Evolutionary conservation across 352 stramenopile species (phyloP), one percentile per base, ranked within the genome.

Genomic region (Globisporangium megalacanthum): DNA sequence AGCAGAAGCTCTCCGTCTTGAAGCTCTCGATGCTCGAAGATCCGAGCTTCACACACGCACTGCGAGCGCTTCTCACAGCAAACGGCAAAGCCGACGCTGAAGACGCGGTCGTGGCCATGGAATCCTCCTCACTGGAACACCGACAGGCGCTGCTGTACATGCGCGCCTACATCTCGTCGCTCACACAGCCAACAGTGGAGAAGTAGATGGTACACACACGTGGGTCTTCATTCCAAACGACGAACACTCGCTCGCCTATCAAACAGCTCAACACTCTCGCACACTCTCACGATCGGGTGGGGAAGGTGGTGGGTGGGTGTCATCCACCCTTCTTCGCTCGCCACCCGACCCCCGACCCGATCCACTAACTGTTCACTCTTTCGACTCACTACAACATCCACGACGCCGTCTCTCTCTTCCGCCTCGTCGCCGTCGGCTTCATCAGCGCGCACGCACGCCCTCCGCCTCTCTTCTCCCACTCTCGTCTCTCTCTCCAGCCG

Each of bases 1-100:
- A 29, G 25, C 25, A 29, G 25, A 7, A 19, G 10, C 14, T 31
- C 19, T 37, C 10, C 17, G 19, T 19, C 3, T 52, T 83, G 3
- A 58, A 48, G 0, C 50, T 72, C 4, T 46, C 58, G 10, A 44
- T 74, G 9, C 58, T 89, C 5, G 64, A 89, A 58, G 60, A 79
- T 10, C 51, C 64, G 15, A 33, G 31, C 0, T 89, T 89, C 56
- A 71, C 68, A 31, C 57, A 25, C 0, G 66, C 75, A 31, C 65
- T 89, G 25, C 52, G 66, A 10, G 62, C 66, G 11, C 52, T 62
- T 0, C 52, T 80, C 37, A 49, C 55, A 60, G 47, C 47, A 37
- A 62, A 52, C 42, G 9, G 25, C 9, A 35, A 6, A 64, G 60
- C 64, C 60, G 47, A 62, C 52, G 13, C 54, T 17, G 60, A 45